Evolutionary conservation across 2,329 filamentous ascomycete genomes (phyloP), one percentile per base, ranked within the genome.

Genomic region (Orbilia oligospora): DNA sequence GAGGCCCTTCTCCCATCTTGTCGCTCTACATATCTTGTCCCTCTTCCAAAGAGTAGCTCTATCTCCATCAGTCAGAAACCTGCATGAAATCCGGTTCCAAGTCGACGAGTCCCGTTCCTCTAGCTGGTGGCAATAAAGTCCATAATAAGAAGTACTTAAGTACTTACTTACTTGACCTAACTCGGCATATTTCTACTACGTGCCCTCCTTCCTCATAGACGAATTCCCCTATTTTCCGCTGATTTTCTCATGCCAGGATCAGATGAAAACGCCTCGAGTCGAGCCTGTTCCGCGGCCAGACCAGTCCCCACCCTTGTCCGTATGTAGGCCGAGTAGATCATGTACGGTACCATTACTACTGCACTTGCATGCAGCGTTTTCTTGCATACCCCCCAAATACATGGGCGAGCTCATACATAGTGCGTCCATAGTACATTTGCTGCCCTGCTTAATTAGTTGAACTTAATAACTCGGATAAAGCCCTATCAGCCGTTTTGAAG

Each of bases 221-320:
- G 56, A 44, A 61, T 44, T 61, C 56, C 56, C 56, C 36, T 61
- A 61, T 44, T 61, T 61, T 44, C 36, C 56, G 56, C 56, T 61
- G 36, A 18, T 41, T 44, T 61, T 61, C 36, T 61, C 18, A 44
- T 24, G 56, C 56, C 56, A 44, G 56, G 56, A 44, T 61, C 56
- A 27, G 56, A 61, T 61, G 56, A 61, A 61, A 61, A 44, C 55
- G 53, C 56, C 36, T 58, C 53, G 30, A 58, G n/a, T 58, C 53
- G 53, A 36, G 30, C n/a, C 36, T 44, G 33, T 61, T n/a, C 53
- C 20, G 56, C 56, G 56, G 36, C 18, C 36, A 44, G 56, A 44
- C 10, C 56, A 30, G 27, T 30, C n/a, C n/a, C 56, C 56, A 44
- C 36, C 36, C 56, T 58, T 58, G 53, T 36, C 16, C 10, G n/a